Base-by-base conservation (phyloP, 2,329 filamentous ascomycete genomes). In the Beauveria bassiana region DNA sequence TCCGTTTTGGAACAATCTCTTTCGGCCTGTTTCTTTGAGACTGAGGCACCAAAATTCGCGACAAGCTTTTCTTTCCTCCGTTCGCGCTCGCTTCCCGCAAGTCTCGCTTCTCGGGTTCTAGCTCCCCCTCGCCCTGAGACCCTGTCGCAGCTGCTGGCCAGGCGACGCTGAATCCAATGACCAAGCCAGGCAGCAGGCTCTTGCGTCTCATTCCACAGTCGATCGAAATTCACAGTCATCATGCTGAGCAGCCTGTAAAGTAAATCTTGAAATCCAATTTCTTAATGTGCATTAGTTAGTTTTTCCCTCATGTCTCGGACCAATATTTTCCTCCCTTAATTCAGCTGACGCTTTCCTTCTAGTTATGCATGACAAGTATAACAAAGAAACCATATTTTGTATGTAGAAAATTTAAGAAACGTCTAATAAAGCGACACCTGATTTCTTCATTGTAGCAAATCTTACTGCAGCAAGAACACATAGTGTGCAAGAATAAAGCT, bases 281-380 rank as follows among this genome's bases (percentile, higher is more conserved):
- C 22, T 51, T 51, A 20, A 24, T 45, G 16, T 52, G 38, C 45
- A 59, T 10, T 34, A 22, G 9, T 31, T 3, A 10, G 24, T 31
- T 24, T 52, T 43, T 45, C 46, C 22, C n/a, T 43, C 55, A 49
- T 50, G 55, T 38, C 56, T n/a, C 24, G 22, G 31, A 31, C 22
- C 22, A 26, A n/a, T 42, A 28, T 22, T 16, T 42, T 20, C 55
- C 34, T 28, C 45, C 45, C 28, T 50, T 45, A 22, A 18, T 34
- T 51, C 47, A 59, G 47, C 56, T 59, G n/a, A 52, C n/a, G 56
- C 56, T 52, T 45, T 52, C 56, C 31, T 34, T 59, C 56, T 59
- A 28, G 7, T 28, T 28, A 52, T 52, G 24, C 46, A 51, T 24
- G 12, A 31, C 45, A 45, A 45, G n/a, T 18, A 51, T 31, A 45